These are phyloP conservation scores for Microdochium nivale DNA, from an alignment of 2,329 filamentous ascomycete genomes.

Conservation along the genomic window DNA sequence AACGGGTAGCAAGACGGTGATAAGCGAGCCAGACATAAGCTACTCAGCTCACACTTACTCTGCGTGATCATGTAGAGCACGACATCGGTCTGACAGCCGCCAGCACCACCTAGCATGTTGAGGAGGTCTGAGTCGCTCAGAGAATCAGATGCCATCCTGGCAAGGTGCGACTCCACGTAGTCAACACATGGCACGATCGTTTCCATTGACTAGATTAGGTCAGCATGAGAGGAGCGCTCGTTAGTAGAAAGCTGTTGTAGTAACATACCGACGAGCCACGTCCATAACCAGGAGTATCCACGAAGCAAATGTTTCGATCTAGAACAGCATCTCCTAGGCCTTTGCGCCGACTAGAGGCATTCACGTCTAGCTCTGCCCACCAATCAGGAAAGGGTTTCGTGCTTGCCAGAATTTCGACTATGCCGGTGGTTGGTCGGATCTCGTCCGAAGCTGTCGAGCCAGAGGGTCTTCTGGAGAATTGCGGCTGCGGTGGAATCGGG, in stretches of 20 bases:
- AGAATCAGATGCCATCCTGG: conserved; percentile 53
- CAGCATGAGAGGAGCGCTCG: conserved; percentile 2
- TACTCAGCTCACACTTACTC: conserved; percentile 40
- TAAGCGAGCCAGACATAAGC: not conserved
- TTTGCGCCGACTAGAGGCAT: conserved; percentile 50
- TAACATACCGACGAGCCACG: conserved; percentile 41
- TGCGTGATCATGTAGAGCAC: conserved; percentile 74
- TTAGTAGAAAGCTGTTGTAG: not conserved
- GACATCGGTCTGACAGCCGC: conserved; percentile 75
- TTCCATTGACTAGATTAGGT: conserved; percentile 32
- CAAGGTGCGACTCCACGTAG: conserved; percentile 66
- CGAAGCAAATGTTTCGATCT: conserved; percentile 88
- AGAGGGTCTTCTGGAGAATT: conserved; percentile 8
- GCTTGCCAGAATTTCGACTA: conserved; percentile 68
- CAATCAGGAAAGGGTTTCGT: conserved; percentile 80
- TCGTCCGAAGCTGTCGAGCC: conserved; percentile 4
- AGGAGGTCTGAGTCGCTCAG: conserved; percentile 67
- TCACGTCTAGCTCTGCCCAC: conserved; percentile 71
- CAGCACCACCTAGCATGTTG: conserved; percentile 69
- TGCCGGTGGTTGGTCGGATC: conserved; percentile 23
- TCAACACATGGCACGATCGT: conserved; percentile 52
- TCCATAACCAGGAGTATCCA: conserved; percentile 68
- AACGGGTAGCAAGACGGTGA: not conserved
- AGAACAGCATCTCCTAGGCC: conserved; percentile 70
- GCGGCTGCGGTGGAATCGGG: conserved; percentile 34